Evolutionary conservation across 768 basidiomycete genomes (phyloP).

Genomic region (Pleurotus djamor): DNA sequence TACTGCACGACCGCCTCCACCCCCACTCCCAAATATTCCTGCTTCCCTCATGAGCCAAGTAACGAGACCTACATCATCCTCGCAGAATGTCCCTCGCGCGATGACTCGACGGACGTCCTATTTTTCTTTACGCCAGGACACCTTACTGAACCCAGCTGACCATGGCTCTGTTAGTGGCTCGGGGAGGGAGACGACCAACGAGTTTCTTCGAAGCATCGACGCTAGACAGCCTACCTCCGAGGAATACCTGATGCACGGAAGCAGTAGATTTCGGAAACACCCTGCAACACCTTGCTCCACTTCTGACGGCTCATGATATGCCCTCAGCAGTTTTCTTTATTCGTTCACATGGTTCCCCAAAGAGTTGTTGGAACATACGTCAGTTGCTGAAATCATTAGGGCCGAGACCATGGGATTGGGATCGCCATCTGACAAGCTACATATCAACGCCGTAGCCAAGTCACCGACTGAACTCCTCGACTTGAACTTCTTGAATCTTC

Average conservation of each 20-base stretch:
- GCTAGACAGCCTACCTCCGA: background rate
- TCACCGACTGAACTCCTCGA: background rate
- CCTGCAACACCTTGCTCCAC: background rate
- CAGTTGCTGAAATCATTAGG: background rate
- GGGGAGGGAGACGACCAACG: background rate
- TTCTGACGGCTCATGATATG: background rate
- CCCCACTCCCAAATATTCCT: background rate
- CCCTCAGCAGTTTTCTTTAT: background rate
- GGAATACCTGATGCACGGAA: background rate
- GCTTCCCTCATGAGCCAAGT: background rate
- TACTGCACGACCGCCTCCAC: background rate
- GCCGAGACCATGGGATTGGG: background rate
- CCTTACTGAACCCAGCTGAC: background rate
- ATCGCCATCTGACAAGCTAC: background rate
- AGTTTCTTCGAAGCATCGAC: background rate
- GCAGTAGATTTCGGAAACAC: background rate
- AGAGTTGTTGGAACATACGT: background rate
- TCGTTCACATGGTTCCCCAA: background rate
- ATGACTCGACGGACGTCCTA: background rate
- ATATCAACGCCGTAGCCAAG: background rate
- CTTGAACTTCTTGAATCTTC: slow-evolving; percentile 1
- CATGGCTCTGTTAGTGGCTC: background rate
- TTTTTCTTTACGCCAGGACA: background rate
- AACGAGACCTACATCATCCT: background rate
- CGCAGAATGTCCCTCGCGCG: background rate